Evolutionary conservation across 495 filamentous ascomycete genomes (phyloP).

Genomic region (Cetradonia linearis): DNA sequence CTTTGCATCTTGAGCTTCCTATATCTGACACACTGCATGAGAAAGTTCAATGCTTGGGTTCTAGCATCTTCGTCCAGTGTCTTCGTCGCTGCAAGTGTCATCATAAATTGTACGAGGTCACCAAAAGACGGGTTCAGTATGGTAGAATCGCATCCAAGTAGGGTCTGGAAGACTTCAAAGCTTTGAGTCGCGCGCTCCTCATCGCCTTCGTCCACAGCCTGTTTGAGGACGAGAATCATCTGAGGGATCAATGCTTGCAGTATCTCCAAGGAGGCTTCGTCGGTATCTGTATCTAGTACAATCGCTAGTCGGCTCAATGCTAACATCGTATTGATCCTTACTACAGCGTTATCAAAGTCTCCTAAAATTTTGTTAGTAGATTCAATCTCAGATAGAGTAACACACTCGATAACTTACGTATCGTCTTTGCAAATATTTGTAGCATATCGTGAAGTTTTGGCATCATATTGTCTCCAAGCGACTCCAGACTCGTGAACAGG

Average conservation of each 20-base stretch:
- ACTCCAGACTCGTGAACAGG: slow-evolving; percentile 81
- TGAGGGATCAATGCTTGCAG: slow-evolving; percentile 71
- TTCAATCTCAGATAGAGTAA: not conserved
- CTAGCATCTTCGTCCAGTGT: slow-evolving; percentile 72
- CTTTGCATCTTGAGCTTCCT: slow-evolving; percentile 91
- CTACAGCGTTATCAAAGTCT: slow-evolving; percentile 81
- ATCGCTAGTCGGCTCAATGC: slow-evolving; percentile 84
- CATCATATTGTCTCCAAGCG: slow-evolving; percentile 65
- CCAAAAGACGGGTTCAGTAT: slow-evolving; percentile 77
- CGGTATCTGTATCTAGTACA: slow-evolving; percentile 76
- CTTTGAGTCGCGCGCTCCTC: slow-evolving; percentile 79
- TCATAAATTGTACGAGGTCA: slow-evolving; percentile 89
- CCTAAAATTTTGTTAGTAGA: not conserved
- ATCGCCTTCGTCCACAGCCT: slow-evolving; percentile 62
- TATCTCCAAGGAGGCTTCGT: slow-evolving; percentile 54
- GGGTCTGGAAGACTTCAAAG: slow-evolving; percentile 96
- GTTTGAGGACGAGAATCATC: slow-evolving; percentile 86
- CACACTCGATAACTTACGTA: slow-evolving; percentile 34
- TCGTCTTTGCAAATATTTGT: slow-evolving; percentile 73
- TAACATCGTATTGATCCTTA: slow-evolving; percentile 89
- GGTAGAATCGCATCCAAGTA: slow-evolving; percentile 80
- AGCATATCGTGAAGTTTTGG: slow-evolving; percentile 71
- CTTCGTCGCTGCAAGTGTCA: slow-evolving; percentile 67
- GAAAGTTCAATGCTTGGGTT: slow-evolving; percentile 81
- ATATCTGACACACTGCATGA: slow-evolving; percentile 85